A percentile compares a stretch with the other conserved stretches of the same genome.
These are phyloP conservation scores for Cicer chorassanicum DNA, from an alignment of 306 rosid species.

Conservation along the genomic window DNA sequence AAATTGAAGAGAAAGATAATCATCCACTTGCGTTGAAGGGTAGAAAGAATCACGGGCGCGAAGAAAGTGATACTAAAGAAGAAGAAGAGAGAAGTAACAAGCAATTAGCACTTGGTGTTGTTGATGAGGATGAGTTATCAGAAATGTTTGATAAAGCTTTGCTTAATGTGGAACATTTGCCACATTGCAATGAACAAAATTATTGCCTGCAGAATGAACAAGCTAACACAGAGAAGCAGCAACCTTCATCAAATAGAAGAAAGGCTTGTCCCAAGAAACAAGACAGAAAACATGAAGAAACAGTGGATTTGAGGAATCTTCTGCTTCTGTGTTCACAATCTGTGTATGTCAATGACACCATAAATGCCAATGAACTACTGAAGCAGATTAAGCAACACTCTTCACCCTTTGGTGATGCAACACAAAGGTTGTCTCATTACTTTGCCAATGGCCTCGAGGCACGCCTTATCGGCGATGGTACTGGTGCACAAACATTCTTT, in stretches of 20 bases:
- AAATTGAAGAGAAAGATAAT: conserved; percentile 25
- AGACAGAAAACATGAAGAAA: conserved; percentile 46
- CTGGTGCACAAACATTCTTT: conserved; percentile 50
- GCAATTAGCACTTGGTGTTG: conserved; percentile 48
- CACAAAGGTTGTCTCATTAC: conserved; percentile 72
- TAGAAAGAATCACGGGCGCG: conserved; percentile 53
- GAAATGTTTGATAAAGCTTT: conserved; percentile 57
- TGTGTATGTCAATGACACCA: conserved; percentile 57
- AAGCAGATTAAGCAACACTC: conserved; percentile 71
- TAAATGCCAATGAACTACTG: conserved; percentile 61
- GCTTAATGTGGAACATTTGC: conserved; percentile 38
- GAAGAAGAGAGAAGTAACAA: conserved; percentile 58
- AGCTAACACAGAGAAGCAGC: not conserved
- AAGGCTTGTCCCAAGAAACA: conserved; percentile 47
- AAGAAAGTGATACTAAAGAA: conserved; percentile 22
- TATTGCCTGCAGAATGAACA: conserved; percentile 8
- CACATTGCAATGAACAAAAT: conserved; percentile 23
- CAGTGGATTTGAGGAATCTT: conserved; percentile 67
- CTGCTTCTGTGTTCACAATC: conserved; percentile 68
- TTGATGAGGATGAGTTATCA: conserved; percentile 53
- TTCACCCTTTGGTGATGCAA: conserved; percentile 66
- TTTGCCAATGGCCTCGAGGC: conserved; percentile 70
- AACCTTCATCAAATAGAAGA: conserved; percentile 39
- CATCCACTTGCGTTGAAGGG: conserved; percentile 41
- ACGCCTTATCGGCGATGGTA: conserved; percentile 61